Percentiles rank a stretch among this genome's conserved stretches.
These are phyloP conservation scores for Strigomonas culicis DNA, from an alignment of 208 protist species.

Conservation along the genomic window DNA sequence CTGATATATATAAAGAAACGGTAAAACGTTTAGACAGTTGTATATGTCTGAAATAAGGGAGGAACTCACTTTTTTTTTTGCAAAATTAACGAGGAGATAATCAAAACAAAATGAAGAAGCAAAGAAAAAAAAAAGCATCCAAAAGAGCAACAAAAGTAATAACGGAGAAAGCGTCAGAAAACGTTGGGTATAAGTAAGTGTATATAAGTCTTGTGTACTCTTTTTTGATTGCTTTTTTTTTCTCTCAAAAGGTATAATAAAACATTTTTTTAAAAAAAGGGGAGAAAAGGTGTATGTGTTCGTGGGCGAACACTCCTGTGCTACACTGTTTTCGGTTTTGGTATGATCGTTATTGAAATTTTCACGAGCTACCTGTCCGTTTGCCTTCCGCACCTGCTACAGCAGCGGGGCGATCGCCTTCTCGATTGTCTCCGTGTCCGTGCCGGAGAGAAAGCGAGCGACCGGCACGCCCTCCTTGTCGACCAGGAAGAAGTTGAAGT, in stretches of 20 bases:
- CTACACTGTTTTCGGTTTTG: too few relatives aligned
- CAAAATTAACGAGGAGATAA: neutral
- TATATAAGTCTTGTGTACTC: neutral
- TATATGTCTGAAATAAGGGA: neutral
- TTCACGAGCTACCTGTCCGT: too few relatives aligned
- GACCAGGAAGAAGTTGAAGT: conserved; percentile 94
- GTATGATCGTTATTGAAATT: too few relatives aligned
- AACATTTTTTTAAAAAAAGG: conserved; percentile 7
- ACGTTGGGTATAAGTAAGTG: neutral
- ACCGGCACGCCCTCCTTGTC: conserved; percentile 64
- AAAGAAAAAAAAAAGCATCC: neutral
- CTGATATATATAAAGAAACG: neutral
- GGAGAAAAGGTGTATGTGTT: conserved; percentile 7
- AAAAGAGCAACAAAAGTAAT: neutral
- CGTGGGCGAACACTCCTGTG: too few relatives aligned
- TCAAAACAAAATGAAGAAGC: neutral
- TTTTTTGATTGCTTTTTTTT: neutral
- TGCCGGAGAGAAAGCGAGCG: conserved; percentile 62
- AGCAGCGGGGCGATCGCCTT: conserved; percentile 54
- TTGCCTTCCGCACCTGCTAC: too few relatives aligned
- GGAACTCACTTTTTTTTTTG: conserved; percentile 5
- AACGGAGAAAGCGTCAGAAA: conserved; percentile 7
- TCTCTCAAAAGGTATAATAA: too few relatives aligned
- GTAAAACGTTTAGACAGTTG: neutral
- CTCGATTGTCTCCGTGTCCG: conserved; percentile 52